phyloP scores from a whole-genome alignment of 176 grass and related monocot species.

The Aegilops umbellulata region DNA sequence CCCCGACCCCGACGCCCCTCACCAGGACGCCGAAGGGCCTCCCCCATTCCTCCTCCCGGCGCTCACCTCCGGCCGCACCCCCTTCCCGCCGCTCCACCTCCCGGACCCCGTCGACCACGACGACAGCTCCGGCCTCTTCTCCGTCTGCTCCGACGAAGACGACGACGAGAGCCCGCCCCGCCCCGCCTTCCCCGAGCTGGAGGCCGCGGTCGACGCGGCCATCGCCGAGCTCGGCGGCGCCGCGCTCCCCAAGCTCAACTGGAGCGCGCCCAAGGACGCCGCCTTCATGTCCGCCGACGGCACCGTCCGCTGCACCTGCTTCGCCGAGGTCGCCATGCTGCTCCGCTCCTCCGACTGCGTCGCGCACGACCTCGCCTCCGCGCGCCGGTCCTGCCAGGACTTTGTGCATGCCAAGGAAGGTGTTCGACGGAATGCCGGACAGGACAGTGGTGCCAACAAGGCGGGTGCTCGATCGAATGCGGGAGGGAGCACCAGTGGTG shows the following conservation, averaged over 20 bases:
- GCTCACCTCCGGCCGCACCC: slow-evolving; percentile 35
- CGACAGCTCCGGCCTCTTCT: slow-evolving; percentile 32
- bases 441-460: background rate
- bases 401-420: background rate
- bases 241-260: slow-evolving; percentile 78
- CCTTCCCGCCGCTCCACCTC: slow-evolving; percentile 40
- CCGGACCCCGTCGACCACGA: slow-evolving; percentile 36
- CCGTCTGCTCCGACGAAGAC: background rate
- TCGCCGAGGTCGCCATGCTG: slow-evolving; percentile 69
- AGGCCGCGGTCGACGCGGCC: slow-evolving; percentile 61
- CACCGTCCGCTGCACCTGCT: slow-evolving; percentile 56
- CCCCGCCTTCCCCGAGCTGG: slow-evolving; percentile 71
- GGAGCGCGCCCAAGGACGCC: slow-evolving; percentile 87
- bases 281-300: slow-evolving; percentile 71
- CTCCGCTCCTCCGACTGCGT: slow-evolving; percentile 76
- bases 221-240: slow-evolving; percentile 62
- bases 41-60: slow-evolving; percentile 57
- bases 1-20: background rate
- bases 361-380: slow-evolving; percentile 58
- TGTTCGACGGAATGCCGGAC: slow-evolving; percentile 31
- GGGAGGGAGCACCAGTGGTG: background rate
- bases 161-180: slow-evolving; percentile 6
- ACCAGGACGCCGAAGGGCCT: background rate
- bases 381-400: slow-evolving; percentile 38
- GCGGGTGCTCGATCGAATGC: background rate